Evolutionary conservation across 164 flowering plant species (phyloP).

Genomic region (Sextonia rubra): DNA sequence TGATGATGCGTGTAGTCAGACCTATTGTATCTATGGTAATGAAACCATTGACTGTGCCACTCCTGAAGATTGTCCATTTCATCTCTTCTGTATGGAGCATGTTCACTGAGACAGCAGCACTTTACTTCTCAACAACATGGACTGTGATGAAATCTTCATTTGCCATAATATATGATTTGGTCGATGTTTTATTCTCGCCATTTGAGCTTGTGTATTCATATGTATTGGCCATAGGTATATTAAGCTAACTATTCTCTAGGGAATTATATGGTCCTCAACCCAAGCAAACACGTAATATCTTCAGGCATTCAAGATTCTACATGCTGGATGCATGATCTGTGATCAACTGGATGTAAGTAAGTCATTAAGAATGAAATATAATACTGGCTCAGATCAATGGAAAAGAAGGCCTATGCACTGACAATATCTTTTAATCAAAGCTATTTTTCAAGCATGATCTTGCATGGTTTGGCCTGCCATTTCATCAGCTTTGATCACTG

Average conservation of each 20-base stretch:
- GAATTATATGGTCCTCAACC: neutral
- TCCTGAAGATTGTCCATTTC: constrained; percentile 17
- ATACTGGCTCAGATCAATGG: neutral
- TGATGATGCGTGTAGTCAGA: constrained; percentile 9
- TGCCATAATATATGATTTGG: constrained; percentile 12
- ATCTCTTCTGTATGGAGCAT: constrained; percentile 22
- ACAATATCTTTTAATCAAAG: neutral
- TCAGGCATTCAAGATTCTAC: neutral
- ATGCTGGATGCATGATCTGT: neutral
- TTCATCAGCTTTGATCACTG: neutral
- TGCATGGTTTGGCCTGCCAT: neutral
- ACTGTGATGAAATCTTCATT: constrained; percentile 16
- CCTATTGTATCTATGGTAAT: constrained; percentile 11
- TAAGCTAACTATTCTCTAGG: neutral
- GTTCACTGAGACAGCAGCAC: constrained; percentile 12
- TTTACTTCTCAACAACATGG: constrained; percentile 13
- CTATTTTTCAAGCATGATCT: neutral
- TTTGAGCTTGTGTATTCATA: constrained; percentile 20
- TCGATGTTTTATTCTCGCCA: constrained; percentile 22
- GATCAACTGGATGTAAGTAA: neutral
- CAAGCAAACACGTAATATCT: neutral
- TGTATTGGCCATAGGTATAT: constrained; percentile 21
- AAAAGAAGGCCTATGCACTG: neutral
- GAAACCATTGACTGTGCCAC: constrained; percentile 23
- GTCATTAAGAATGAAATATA: no score